Evolutionary conservation across 192 early-diverging fungal genomes (phyloP).

Genomic region (Coemansia sp.): DNA sequence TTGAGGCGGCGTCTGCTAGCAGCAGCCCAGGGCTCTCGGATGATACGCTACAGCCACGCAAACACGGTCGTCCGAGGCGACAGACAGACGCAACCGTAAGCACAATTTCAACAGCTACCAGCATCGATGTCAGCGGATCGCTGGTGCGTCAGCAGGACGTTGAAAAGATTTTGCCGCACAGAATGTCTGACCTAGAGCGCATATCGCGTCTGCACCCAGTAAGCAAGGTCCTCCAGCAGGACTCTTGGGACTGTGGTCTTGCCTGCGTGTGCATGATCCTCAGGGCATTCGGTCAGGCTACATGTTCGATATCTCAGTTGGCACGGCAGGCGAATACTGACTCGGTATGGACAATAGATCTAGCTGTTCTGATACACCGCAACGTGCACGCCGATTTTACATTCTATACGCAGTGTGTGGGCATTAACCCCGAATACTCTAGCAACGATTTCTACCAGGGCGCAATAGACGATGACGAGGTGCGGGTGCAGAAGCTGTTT

Average conservation of each 20-base stretch:
- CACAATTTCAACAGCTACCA: conserved; percentile 11
- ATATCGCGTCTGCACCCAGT: conserved; percentile 47
- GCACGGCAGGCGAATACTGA: conserved; percentile 54
- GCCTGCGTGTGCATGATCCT: conserved; percentile 82
- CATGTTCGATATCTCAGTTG: conserved; percentile 57
- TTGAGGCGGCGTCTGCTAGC: too few relatives aligned
- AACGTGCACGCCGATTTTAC: conserved; percentile 81
- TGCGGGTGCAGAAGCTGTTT: conserved; percentile 74
- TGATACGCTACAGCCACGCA: conserved; percentile 8
- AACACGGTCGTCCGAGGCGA: conserved; percentile 13
- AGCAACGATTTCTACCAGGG: conserved; percentile 67
- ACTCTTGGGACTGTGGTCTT: conserved; percentile 84
- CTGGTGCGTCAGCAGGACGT: conserved; percentile 26
- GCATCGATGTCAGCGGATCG: conserved; percentile 6
- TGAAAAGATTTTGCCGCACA: conserved; percentile 27
- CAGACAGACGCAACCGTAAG: conserved; percentile 24
- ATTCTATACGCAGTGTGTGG: conserved; percentile 85
- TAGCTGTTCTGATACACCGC: conserved; percentile 72
- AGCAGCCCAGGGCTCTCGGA: conserved; percentile 1
- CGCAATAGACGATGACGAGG: conserved; percentile 66
- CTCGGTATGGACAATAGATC: conserved; percentile 90
- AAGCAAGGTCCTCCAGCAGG: conserved; percentile 50
- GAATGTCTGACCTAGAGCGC: conserved; percentile 37
- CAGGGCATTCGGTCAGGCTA: conserved; percentile 57
- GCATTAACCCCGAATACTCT: conserved; percentile 73